Evolutionary conservation across 2,329 filamentous ascomycete genomes (phyloP), one percentile per base, ranked within the genome.

Genomic region (Sordariomycetes sp.): DNA sequence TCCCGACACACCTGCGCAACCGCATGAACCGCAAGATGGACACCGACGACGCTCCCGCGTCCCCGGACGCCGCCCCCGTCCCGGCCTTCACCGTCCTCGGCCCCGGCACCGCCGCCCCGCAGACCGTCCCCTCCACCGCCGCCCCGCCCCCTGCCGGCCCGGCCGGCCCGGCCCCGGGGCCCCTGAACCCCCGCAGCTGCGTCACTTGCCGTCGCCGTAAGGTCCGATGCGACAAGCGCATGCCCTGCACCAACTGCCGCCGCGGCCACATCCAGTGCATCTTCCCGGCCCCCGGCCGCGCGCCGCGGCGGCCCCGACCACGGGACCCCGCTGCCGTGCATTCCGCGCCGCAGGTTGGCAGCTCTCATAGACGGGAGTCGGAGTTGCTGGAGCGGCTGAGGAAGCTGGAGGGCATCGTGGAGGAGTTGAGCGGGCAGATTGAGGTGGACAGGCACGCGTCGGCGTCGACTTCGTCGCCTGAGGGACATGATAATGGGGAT

Each of bases 201-300:
- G 74, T 78, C 20, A 77, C 74, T 45, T 78, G 75, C 60, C 70
- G 75, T 12, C 72, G 75, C 52, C 74, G 84, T 60, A 86, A 88
- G 68, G 87, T 90, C 57, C 85, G 86, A 64, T 90, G 87, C 75
- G 85, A 90, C 72, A 90, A 90, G 72, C 77, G 81, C 64, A 82
- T 88, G 74, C 85, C 86, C 17, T 90, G 87, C 68, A 82, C 82
- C 63, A 90, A 90, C 67, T 90, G 87, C 67, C 79, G 80, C 50
- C 81, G 85, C 61, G 85, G 84, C 48, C 74, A 84, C 63, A 86
- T 86, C 59, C 80, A 85, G 62, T 90, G 87, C 68, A 73, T 89
- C 54, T 90, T 88, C 65, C 87, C 87, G 1, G 84, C 85, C 2
- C 87, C 87, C 0, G 87, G 86, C 10, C 78, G 87, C 57, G 86